These are phyloP conservation scores for Monosporascus ibericus DNA, from an alignment of 2,329 filamentous ascomycete genomes.

Conservation along the genomic window DNA sequence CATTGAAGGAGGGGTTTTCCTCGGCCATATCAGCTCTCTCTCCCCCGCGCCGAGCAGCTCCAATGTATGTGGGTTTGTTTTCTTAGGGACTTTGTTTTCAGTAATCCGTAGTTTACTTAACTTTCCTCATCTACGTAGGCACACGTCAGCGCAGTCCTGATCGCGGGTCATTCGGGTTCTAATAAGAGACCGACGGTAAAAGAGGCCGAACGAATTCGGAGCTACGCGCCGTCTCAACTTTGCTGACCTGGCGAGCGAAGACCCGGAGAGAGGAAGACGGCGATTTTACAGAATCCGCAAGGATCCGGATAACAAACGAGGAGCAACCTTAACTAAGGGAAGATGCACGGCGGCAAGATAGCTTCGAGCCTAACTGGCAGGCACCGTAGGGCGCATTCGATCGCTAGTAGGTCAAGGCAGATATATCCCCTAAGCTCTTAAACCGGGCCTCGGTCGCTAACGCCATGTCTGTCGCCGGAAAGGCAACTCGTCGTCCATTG, in stretches of 20 bases:
- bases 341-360: constrained; percentile 23
- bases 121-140: background rate
- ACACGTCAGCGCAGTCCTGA: background rate
- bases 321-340: background rate
- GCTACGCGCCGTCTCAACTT: background rate
- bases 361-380: constrained; percentile 17
- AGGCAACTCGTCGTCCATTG: constrained; percentile 40
- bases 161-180: background rate
- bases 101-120: background rate
- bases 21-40: background rate
- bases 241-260: too few relatives aligned
- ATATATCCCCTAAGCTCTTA: background rate
- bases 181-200: background rate
- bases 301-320: background rate
- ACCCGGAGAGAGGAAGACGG: background rate
- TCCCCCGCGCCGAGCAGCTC: background rate
- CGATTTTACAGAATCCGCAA: background rate
- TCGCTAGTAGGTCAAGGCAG: constrained; percentile 20
- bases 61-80: background rate
- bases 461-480: constrained; percentile 1
- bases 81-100: background rate
- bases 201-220: background rate
- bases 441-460: constrained; percentile 3
- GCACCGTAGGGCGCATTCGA: constrained; percentile 21
- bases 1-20: background rate